phyloP scores from a whole-genome alignment of 148 eudicot genomes.

The Chenopodium album region DNA sequence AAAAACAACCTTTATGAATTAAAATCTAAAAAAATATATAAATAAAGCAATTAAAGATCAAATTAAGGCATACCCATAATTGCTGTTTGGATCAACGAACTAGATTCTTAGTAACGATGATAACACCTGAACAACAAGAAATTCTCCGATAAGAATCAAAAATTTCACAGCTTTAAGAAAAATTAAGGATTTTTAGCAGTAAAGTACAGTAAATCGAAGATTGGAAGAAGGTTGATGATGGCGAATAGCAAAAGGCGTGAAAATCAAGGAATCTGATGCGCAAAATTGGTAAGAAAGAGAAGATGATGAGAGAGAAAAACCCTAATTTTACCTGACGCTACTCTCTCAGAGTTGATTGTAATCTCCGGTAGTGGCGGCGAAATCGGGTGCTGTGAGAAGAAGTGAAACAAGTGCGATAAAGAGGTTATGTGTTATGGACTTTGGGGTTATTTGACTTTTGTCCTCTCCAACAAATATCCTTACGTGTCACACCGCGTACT shows the following conservation, averaged over 20 bases:
- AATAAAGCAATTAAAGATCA: neutral
- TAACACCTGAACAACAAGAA: neutral
- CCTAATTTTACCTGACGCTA: neutral
- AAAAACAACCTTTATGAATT: neutral
- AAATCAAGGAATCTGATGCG: neutral
- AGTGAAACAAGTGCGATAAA: neutral
- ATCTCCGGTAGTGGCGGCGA: neutral
- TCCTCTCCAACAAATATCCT: neutral
- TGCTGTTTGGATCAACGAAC: neutral
- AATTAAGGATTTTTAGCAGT: neutral
- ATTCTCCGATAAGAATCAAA: neutral
- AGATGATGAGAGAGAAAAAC: neutral
- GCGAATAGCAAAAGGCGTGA: neutral
- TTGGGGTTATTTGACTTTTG: neutral
- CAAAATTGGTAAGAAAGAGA: neutral
- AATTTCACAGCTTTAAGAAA: neutral
- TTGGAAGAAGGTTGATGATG: neutral
- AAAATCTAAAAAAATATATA: neutral
- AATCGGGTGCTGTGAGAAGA: neutral
- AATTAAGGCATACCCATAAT: slow-evolving; percentile 21
- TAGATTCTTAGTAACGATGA: neutral
- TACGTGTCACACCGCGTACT: no score
- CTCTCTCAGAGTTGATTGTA: neutral
- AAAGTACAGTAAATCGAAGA: neutral
- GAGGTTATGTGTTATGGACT: neutral